These are phyloP conservation scores for Fraxinus anomala DNA, from an alignment of 257 asterid species.

Conservation along the genomic window DNA sequence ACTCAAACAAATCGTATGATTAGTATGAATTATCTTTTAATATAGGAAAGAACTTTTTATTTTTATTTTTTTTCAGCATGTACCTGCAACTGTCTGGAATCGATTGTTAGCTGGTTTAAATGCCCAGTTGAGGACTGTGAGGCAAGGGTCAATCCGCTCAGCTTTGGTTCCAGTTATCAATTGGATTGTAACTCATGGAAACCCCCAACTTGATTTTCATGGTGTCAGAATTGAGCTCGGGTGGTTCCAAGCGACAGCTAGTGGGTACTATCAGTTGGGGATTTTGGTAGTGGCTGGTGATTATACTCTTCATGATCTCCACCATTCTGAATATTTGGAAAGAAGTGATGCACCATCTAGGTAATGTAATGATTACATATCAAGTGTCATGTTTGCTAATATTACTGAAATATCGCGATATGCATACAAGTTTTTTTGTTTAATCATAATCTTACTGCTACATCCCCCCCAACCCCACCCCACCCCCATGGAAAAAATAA, in stretches of 20 bases:
- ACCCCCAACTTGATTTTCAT: slow-evolving; percentile 92
- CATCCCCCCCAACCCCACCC: slow-evolving; percentile 20
- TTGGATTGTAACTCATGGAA: slow-evolving; percentile 84
- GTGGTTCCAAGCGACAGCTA: slow-evolving; percentile 94
- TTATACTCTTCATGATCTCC: slow-evolving; percentile 60
- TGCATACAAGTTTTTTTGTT: slow-evolving; percentile 4
- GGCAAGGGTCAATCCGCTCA: slow-evolving; percentile 69
- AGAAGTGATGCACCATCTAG: slow-evolving; percentile 60
- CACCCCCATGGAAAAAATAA: neutral
- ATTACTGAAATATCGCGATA: slow-evolving; percentile 1
- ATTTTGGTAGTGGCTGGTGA: slow-evolving; percentile 79
- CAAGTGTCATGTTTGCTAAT: slow-evolving; percentile 19
- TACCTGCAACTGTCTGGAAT: slow-evolving; percentile 92
- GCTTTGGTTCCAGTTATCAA: slow-evolving; percentile 63
- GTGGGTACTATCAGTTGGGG: slow-evolving; percentile 93
- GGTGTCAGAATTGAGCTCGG: slow-evolving; percentile 86
- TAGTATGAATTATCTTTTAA: slow-evolving; percentile 31
- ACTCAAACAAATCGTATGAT: neutral
- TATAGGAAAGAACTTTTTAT: neutral
- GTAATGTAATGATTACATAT: slow-evolving; percentile 41
- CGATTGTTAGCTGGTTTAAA: slow-evolving; percentile 91
- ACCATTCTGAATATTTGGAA: slow-evolving; percentile 54
- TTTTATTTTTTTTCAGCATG: slow-evolving; percentile 59
- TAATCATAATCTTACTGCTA: slow-evolving; percentile 12
- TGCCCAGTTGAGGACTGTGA: slow-evolving; percentile 86